Conservation (phyloP, 2,329 filamentous ascomycete genomes). For the Xylaria multiplex region DNA sequence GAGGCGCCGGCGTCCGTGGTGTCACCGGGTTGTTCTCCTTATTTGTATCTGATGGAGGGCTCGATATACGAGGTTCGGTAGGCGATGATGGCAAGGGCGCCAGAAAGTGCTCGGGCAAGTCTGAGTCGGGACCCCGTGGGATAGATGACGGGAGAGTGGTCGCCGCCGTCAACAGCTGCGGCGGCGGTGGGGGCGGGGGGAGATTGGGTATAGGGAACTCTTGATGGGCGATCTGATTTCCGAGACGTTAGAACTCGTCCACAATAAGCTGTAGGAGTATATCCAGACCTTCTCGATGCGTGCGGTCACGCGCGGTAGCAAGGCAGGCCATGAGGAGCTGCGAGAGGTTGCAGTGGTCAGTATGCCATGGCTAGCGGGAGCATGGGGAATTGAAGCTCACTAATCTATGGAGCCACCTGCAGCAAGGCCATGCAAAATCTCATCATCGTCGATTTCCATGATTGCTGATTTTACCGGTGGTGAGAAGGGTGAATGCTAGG, state of each 20-base stretch:
- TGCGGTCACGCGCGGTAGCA: conserved; percentile 51
- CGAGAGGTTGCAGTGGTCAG: conserved; percentile 40
- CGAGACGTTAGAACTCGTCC: conserved; percentile 21
- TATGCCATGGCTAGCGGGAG: conserved; percentile 14
- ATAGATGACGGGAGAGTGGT: conserved; percentile 44
- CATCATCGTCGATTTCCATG: conserved; percentile 69
- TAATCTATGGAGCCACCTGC: conserved; percentile 64
- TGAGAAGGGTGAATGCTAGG: not conserved
- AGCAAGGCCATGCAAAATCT: conserved; percentile 60
- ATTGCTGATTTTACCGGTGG: conserved; percentile 41
- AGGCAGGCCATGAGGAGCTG: conserved; percentile 53
- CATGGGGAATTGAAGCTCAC: conserved; percentile 54
- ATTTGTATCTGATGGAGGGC: conserved; percentile 67
- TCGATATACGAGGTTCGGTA: conserved; percentile 48
- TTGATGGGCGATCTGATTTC: conserved; percentile 73
- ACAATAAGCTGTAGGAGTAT: conserved; percentile 30
- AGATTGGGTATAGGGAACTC: conserved; percentile 78
- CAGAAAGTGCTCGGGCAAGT: conserved; percentile 55
- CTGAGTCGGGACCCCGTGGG: conserved; percentile 51
- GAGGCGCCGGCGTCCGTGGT: conserved; percentile 4
- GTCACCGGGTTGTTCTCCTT: conserved; percentile 69
- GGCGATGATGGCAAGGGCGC: conserved; percentile 60
- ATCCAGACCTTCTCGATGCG: conserved; percentile 62
- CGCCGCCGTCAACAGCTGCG: conserved; percentile 28
- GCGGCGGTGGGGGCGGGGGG: conserved; percentile 52